Conservation (phyloP, 176 grass and related monocot species). For the Carex scoparia region DNA sequence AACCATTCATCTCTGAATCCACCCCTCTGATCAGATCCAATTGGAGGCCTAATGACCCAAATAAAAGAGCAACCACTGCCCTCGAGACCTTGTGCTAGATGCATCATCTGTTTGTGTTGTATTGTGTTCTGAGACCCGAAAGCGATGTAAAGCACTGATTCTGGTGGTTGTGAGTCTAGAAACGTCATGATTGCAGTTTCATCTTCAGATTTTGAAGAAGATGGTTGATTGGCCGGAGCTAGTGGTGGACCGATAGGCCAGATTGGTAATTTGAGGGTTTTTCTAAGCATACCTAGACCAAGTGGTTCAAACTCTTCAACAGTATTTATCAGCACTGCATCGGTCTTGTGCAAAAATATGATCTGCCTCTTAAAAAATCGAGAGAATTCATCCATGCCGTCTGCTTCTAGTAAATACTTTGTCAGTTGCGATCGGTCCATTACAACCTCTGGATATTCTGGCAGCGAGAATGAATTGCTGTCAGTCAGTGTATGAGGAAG, state of each 20-base stretch:
- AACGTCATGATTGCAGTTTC: constrained; percentile 3
- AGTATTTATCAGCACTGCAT: constrained; percentile 23
- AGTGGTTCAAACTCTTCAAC: constrained; percentile 28
- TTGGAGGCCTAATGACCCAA: constrained; percentile 32
- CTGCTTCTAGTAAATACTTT: neutral
- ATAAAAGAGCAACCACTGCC: constrained; percentile 28
- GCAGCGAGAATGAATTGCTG: neutral
- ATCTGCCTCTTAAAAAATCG: neutral
- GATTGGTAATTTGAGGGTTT: constrained; percentile 1
- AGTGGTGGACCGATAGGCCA: constrained; percentile 26
- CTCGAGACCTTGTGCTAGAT: constrained; percentile 31
- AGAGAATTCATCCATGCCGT: neutral
- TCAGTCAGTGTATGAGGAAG: constrained; percentile 28
- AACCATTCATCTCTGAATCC: constrained; percentile 33
- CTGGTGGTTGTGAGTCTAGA: constrained; percentile 22
- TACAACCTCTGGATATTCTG: constrained; percentile 1
- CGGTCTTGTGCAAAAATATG: neutral
- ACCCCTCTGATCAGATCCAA: constrained; percentile 22
- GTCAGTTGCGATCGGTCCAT: constrained; percentile 32
- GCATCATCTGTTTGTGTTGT: constrained; percentile 31
- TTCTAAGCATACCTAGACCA: constrained; percentile 28
- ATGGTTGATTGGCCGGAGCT: neutral
- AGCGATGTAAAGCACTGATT: constrained; percentile 34
- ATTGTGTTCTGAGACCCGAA: constrained; percentile 37
- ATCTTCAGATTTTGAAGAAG: neutral